Base-by-base conservation (phyloP, 140 eudicot genomes). In the Bidens hawaiensis region DNA sequence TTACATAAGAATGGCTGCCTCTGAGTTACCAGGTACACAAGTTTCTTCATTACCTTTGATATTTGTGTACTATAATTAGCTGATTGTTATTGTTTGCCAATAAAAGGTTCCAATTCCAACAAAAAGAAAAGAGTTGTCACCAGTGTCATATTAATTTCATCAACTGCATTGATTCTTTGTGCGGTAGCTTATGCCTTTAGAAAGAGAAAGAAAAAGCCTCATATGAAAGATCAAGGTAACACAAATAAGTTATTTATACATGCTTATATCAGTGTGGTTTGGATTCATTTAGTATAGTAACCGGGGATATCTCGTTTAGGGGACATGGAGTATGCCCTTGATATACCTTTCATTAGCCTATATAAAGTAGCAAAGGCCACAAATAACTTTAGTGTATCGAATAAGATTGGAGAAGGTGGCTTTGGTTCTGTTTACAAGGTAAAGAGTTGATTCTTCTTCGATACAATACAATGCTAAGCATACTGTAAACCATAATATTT, bases 1-100 rank as follows among this genome's bases (percentile, higher is more conserved):
- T 23, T 77, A 66, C 15, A 28, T 77, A 18, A 60, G 58, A 62
- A 28, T 60, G 36, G 51, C 75, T 8, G 60, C 82, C 50, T 66
- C 62, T 5, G 62, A 77, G 40, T 52, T 42, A 71, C 48, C 19
- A 57, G 62, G 62, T 50, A 65, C 61, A 21, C 51, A 31, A 0
- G 24, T 31, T 15, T 28, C 12, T 55, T 54, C 6, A n/a, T 15
- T 15, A 15, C 50, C 22, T 43, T 17, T 43, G 19, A 43, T 43
- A 8, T 4, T n/a, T n/a, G n/a, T n/a, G n/a, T 40, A 40, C 46
- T 40, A 40, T 11, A 19, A 48, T 14, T 8, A 3, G 6, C 27
- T 17, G 27, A 48, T n/a, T n/a, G n/a, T n/a, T n/a, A n/a, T n/a
- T n/a, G n/a, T n/a, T n/a, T n/a, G n/a, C n/a, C n/a, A n/a, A n/a